A percentile compares a stretch with the other conserved stretches of the same genome.
Conservation (phyloP, 2,329 filamentous ascomycete genomes). For the Verticillium isaacii region DNA sequence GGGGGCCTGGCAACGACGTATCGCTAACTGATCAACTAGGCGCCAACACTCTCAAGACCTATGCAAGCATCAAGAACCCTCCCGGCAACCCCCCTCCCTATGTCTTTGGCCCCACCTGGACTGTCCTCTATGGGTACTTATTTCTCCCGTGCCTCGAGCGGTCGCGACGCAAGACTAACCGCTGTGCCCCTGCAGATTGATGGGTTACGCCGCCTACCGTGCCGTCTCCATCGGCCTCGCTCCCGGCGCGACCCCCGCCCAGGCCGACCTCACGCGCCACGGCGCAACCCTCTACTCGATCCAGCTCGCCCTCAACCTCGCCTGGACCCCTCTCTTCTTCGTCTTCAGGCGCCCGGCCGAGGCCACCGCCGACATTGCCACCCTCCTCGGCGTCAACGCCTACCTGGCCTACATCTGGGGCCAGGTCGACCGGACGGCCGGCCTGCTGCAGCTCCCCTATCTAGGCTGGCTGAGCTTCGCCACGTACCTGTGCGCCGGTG, state of each 20-base stretch:
- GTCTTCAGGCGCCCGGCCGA: conserved; percentile 65
- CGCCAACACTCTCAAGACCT: conserved; percentile 50
- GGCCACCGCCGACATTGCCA: conserved; percentile 71
- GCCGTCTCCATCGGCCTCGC: conserved; percentile 61
- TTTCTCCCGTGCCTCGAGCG: not conserved
- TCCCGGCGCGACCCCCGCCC: conserved; percentile 47
- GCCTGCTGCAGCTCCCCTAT: conserved; percentile 75
- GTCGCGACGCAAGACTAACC: not conserved
- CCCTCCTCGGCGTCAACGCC: conserved; percentile 65
- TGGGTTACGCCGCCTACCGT: conserved; percentile 86
- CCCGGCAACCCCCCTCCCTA: conserved; percentile 55
- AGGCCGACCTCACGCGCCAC: conserved; percentile 56
- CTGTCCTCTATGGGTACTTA: conserved; percentile 53
- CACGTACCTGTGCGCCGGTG: conserved; percentile 72
- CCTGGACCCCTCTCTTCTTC: conserved; percentile 95
- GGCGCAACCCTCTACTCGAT: conserved; percentile 79
- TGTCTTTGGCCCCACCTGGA: conserved; percentile 64
- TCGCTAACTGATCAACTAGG: not conserved
- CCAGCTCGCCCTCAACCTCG: conserved; percentile 78
- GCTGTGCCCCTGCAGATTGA: conserved; percentile 39
- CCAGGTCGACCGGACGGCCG: conserved; percentile 66
- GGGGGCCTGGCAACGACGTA: not conserved
- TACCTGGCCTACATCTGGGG: conserved; percentile 76
- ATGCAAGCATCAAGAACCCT: conserved; percentile 63
- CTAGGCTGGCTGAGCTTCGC: conserved; percentile 83